Evolutionary conservation across 192 early-diverging fungal genomes (phyloP).

Genomic region (Gamsiella multidivaricata): DNA sequence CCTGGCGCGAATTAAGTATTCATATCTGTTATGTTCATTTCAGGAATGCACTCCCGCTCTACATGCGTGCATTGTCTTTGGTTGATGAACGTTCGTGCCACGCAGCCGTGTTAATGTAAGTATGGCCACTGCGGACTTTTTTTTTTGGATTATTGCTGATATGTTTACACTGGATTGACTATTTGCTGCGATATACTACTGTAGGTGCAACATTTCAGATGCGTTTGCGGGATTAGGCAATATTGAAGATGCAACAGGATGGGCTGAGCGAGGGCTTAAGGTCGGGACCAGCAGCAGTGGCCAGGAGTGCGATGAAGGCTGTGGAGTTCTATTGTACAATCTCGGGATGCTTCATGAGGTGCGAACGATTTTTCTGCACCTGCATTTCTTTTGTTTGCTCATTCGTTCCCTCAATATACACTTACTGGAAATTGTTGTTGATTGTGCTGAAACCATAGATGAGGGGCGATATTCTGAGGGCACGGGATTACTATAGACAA

Average conservation of each 20-base stretch:
- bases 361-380: slow-evolving; percentile 1
- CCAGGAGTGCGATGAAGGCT: slow-evolving; percentile 61
- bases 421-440: no score
- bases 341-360: slow-evolving; percentile 69
- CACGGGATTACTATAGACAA: slow-evolving; percentile 53
- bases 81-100: slow-evolving; percentile 58
- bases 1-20: no score
- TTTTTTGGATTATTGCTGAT: no score
- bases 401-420: no score
- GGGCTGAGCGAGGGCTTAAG: slow-evolving; percentile 65
- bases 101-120: slow-evolving; percentile 65
- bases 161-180: no score
- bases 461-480: slow-evolving; percentile 52
- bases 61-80: slow-evolving; percentile 62
- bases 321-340: slow-evolving; percentile 66
- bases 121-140: not conserved
- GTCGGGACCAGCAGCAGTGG: slow-evolving; percentile 44
- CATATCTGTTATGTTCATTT: not conserved
- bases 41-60: slow-evolving; percentile 66
- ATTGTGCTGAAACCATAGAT: no score
- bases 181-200: no score
- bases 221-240: slow-evolving; percentile 62
- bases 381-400: not conserved
- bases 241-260: slow-evolving; percentile 61
- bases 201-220: slow-evolving; percentile 64